Base-by-base conservation (phyloP, 2,329 filamentous ascomycete species). In the Raffaelea arxii region DNA sequence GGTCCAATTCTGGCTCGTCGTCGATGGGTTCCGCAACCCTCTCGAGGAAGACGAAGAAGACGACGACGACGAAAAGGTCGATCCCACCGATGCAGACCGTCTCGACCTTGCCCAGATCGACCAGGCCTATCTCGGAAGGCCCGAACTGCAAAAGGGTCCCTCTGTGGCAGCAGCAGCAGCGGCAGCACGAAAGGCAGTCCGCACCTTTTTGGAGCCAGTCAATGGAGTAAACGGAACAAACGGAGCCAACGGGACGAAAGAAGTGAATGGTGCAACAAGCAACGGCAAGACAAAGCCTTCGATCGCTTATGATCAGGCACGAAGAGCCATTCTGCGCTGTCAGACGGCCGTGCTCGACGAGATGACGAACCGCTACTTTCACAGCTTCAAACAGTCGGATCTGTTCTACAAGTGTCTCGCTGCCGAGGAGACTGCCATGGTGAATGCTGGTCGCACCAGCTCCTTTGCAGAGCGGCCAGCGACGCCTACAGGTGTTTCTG, bases 1-100 rank as follows among this genome's bases (percentile, higher is more conserved):
- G 41, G 90, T 98, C 6, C 92, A 98, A 58, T 98, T 97, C 63
- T 98, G 91, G 89, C 82, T 98, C 36, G 92, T 97, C 3, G 92
- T 97, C 6, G 92, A 98, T 65, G 91, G 92, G 0, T 88, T 97
- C 56, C 84, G 94, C 37, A 95, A 94, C 56, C 94, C 92, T 0
- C 69, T 98, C 3, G 92, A 98, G 64, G 92, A 98, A 62, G 75
- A 78, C 25, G 83, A 84, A 36, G 82, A 83, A 18, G 86, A 92
- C 49, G 81, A 80, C 24, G 72, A 78, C 27, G 82, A 83, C 30
- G 82, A 82, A 19, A 86, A 91, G 49, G 80, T 80, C 19, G 71
- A 77, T 19, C 96, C 89, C 86, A 84, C 81, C 2, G 80, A 90
- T 24, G 82, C 89, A 1, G 91, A 97, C 61, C 78, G 90, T 42